phyloP scores from a whole-genome alignment of 192 early-diverging fungal genomes.

The Coemansia sp. region DNA sequence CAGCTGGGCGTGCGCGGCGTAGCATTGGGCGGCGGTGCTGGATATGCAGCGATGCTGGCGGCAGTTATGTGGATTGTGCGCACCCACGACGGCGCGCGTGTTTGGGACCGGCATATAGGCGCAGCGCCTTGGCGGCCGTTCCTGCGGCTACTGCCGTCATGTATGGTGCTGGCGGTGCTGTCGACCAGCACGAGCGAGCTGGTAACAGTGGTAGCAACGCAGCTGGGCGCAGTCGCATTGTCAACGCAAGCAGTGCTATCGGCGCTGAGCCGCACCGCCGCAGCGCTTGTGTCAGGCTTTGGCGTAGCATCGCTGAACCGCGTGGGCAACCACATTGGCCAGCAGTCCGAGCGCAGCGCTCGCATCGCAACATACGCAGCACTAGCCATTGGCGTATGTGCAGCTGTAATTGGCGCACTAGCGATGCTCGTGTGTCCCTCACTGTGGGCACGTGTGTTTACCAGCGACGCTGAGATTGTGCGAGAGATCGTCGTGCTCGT shows the following conservation, averaged over 20 bases:
- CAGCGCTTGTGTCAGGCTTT: conserved; percentile 69
- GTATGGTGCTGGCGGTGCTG: conserved; percentile 32
- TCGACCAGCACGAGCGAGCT: conserved; percentile 63
- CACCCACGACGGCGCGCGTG: conserved; percentile 20
- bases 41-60: conserved; percentile 61
- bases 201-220: conserved; percentile 73
- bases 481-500: conserved; percentile 7
- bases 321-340: conserved; percentile 73
- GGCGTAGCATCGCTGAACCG: conserved; percentile 79
- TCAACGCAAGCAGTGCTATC: conserved; percentile 80
- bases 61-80: conserved; percentile 56
- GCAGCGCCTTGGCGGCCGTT: conserved; percentile 45
- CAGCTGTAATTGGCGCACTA: conserved; percentile 43
- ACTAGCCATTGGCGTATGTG: conserved; percentile 13
- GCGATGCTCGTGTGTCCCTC: conserved; percentile 12
- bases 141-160: conserved; percentile 27
- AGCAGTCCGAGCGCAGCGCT: conserved; percentile 25
- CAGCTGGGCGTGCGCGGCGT: conserved; percentile 68
- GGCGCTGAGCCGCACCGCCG: conserved; percentile 67
- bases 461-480: conserved; percentile 28
- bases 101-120: conserved; percentile 24
- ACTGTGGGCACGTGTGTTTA: conserved; percentile 57
- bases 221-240: conserved; percentile 69
- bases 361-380: conserved; percentile 35
- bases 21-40: conserved; percentile 63